A percentile compares a stretch with the other conserved stretches of the same genome.
These are phyloP conservation scores for Apophysomyces variabilis DNA, from an alignment of 371 early-diverging fungal genomes.

Conservation along the genomic window DNA sequence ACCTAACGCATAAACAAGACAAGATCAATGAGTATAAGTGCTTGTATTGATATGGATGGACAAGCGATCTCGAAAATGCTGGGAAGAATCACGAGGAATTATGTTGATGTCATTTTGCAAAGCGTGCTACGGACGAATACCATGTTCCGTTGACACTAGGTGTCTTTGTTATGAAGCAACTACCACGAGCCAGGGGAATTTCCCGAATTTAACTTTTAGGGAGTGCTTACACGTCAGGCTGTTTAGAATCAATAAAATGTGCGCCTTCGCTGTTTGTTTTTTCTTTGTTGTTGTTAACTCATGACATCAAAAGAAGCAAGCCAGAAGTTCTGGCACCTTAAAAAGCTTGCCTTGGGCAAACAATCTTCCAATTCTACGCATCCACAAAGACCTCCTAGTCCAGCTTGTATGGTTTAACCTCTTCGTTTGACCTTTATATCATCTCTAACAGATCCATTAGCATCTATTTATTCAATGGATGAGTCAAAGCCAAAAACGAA, in stretches of 20 bases:
- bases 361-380: neutral
- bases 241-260: neutral
- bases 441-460: constrained; percentile 1
- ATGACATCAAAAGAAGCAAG: constrained; percentile 1
- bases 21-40: neutral
- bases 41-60: neutral
- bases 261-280: neutral
- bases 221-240: neutral
- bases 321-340: constrained; percentile 9
- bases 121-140: neutral
- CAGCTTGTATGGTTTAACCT: neutral
- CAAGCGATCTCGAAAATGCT: neutral
- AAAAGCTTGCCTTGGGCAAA: constrained; percentile 12
- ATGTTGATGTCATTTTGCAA: too few relatives aligned
- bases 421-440: neutral
- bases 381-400: neutral
- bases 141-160: neutral
- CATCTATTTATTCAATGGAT: constrained; percentile 7
- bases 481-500: neutral
- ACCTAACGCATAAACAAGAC: neutral
- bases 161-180: neutral
- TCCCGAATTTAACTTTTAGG: constrained; percentile 5
- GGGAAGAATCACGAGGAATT: too few relatives aligned
- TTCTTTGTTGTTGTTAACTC: constrained; percentile 1
- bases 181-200: neutral